Base-by-base conservation (phyloP, 331 rosid genomes). In the Quercus lobata region DNA sequence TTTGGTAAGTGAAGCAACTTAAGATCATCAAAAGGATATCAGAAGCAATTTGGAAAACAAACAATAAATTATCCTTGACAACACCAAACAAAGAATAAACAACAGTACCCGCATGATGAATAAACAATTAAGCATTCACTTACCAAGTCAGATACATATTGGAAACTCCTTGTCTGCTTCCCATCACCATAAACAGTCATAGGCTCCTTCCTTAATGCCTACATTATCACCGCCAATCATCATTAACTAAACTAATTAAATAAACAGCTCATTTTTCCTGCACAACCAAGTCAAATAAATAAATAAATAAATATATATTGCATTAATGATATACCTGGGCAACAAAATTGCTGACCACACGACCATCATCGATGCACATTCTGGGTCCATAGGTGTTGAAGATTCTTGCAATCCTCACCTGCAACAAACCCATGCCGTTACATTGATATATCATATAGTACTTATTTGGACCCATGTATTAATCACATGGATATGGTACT, bases 291-390 rank as follows among this genome's bases (percentile, higher is more conserved):
- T 14, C 4, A 46, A 66, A 41, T 9, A 18, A 70, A 70, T 57
- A 18, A 70, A 70, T 57, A 32, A 0, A 49, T 15, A 14, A 3
- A 49, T 3, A 49, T 14, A 12, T 2, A 49, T 15, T 49, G 17
- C 18, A 49, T 11, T 49, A 29, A 18, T 24, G 19, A 37, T 65
- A 24, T 60, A 91, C 98, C 96, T 94, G 97, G 68, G 98, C 98
- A 74, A 94, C 98, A 65, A 94, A 94, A 84, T 94, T 94, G 74
- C 98, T 94, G 37, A 92, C 98, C 19, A 94, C 98, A 76, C 98
- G 98, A 8, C 98, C 98, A 74, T 94, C 98, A 62, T 94, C 98
- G 24, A 94, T 85, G 91, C 98, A 94, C 98, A 94, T 94, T 66
- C 98, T 80, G 6, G 98, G 98, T 16, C 97, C 98, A 6, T 94